These are phyloP conservation scores for Stephania cephalantha DNA, from an alignment of 164 flowering plant species.

Conservation along the genomic window DNA sequence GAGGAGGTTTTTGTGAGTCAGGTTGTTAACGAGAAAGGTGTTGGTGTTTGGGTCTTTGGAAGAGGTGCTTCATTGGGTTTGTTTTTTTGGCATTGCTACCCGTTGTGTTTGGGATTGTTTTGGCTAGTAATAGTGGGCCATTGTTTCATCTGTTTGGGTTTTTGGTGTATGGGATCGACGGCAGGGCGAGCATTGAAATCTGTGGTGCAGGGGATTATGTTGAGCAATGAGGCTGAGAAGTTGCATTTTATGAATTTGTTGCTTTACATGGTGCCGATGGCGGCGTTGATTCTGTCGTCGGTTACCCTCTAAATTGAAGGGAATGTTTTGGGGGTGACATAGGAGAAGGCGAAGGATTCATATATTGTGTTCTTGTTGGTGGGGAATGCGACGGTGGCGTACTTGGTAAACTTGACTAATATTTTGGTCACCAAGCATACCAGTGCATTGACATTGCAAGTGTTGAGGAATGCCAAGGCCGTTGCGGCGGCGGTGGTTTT, in stretches of 20 bases:
- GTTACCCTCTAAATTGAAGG: conserved; percentile 76
- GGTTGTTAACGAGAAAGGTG: no score
- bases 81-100: conserved; percentile 48
- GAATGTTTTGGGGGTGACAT: conserved; percentile 51
- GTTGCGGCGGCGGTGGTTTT: conserved; percentile 94
- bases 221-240: conserved; percentile 71
- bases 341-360: conserved; percentile 55
- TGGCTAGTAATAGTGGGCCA: conserved; percentile 88
- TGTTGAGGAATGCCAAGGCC: conserved; percentile 89
- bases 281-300: conserved; percentile 66
- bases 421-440: conserved; percentile 94
- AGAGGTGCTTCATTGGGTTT: no score
- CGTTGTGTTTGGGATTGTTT: conserved; percentile 76
- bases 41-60: no score
- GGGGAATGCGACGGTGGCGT: conserved; percentile 89
- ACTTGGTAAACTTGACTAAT: conserved; percentile 87
- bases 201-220: conserved; percentile 76
- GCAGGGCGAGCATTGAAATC: conserved; percentile 87
- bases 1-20: no score
- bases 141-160: conserved; percentile 78
- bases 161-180: conserved; percentile 69
- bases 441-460: conserved; percentile 88
- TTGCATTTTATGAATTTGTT: conserved; percentile 88
- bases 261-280: conserved; percentile 95
- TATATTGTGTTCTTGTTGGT: conserved; percentile 54